Evolutionary conservation across 1,139 yeast genomes (phyloP).

Genomic region (Geotrichum bryndzae): DNA sequence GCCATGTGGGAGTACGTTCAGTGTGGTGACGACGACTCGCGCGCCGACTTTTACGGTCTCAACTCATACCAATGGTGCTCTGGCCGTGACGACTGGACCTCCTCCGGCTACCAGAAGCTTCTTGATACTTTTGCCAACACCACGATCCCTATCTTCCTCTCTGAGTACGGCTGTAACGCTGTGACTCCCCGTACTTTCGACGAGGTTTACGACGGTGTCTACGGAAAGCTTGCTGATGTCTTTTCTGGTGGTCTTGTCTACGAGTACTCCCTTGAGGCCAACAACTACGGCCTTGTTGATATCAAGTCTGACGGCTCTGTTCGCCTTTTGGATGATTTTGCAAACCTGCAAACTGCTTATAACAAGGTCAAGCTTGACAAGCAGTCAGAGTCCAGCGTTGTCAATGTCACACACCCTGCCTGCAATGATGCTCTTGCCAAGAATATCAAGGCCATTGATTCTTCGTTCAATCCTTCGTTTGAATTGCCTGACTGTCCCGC

Average conservation of each 20-base stretch:
- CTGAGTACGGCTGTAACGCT: constrained; percentile 92
- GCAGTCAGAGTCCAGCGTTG: constrained; percentile 17
- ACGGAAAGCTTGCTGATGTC: constrained; percentile 46
- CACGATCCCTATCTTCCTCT: constrained; percentile 74
- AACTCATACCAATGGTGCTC: constrained; percentile 98
- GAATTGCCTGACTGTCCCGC: constrained; percentile 41
- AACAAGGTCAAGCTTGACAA: constrained; percentile 18
- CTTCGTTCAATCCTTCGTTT: constrained; percentile 37
- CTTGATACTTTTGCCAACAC: constrained; percentile 55
- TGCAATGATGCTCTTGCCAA: constrained; percentile 26
- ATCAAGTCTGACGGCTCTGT: constrained; percentile 52
- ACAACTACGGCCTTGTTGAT: constrained; percentile 80
- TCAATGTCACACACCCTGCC: constrained; percentile 8
- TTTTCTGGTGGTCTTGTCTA: constrained; percentile 90
- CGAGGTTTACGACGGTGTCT: constrained; percentile 50
- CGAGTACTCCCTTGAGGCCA: constrained; percentile 83
- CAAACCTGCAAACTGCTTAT: constrained; percentile 30
- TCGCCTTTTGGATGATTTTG: constrained; percentile 31
- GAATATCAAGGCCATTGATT: constrained; percentile 36
- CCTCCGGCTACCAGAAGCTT: constrained; percentile 65
- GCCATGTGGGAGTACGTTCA: constrained; percentile 76
- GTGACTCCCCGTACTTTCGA: constrained; percentile 74
- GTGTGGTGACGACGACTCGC: constrained; percentile 56
- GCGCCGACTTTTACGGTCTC: constrained; percentile 90
- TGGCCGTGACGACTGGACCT: constrained; percentile 41